A percentile compares a stretch with the other conserved stretches of the same genome.
Conservation (phyloP, 345 rosid species). For the Fremontodendron californicum region DNA sequence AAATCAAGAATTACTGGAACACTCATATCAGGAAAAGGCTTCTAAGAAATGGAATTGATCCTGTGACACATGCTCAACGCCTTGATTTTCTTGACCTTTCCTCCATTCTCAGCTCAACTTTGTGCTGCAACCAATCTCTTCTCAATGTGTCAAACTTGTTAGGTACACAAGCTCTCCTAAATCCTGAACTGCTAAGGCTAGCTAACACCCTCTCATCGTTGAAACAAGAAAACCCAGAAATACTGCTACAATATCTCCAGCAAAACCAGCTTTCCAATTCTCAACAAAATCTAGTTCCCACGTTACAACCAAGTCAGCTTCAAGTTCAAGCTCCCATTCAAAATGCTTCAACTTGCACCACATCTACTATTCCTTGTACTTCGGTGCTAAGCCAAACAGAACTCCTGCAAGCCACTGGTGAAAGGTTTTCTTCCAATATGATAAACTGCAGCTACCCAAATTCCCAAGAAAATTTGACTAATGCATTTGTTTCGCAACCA, state of each 20-base stretch:
- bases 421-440: constrained; percentile 12
- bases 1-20: constrained; percentile 94
- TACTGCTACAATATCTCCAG: constrained; percentile 29
- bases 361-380: constrained; percentile 10
- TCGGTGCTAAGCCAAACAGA: constrained; percentile 24
- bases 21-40: constrained; percentile 84
- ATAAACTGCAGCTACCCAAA: constrained; percentile 13
- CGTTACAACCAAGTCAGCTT: constrained; percentile 18
- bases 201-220: constrained; percentile 38
- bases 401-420: constrained; percentile 17
- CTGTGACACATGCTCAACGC: constrained; percentile 85
- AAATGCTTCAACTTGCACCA: constrained; percentile 21
- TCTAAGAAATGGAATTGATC: constrained; percentile 77
- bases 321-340: constrained; percentile 21
- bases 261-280: constrained; percentile 31
- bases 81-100: constrained; percentile 70
- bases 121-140: constrained; percentile 37
- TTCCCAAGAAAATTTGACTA: constrained; percentile 19
- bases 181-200: constrained; percentile 41
- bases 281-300: constrained; percentile 22
- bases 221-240: constrained; percentile 47
- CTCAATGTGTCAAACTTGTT: constrained; percentile 40
- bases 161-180: constrained; percentile 46
- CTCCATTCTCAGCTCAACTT: constrained; percentile 49
- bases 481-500: constrained; percentile 21